phyloP scores from a whole-genome alignment of 2,329 filamentous ascomycete genomes.

The Xylaria sp. region DNA sequence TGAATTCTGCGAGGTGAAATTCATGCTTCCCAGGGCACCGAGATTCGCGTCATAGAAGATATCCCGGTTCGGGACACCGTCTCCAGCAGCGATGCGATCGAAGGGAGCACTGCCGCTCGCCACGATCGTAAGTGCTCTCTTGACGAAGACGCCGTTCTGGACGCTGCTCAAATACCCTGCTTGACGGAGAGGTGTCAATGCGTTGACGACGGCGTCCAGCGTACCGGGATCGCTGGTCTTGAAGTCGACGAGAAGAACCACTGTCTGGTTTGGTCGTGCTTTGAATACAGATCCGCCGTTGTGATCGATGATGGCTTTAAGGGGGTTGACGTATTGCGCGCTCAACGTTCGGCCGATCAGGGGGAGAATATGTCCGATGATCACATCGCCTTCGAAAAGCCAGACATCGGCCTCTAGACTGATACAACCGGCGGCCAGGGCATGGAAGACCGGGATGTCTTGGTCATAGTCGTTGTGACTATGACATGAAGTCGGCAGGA shows the following conservation, averaged over 20 bases:
- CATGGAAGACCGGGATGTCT: constrained; percentile 25
- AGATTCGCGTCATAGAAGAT: constrained; percentile 30
- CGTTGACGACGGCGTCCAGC: constrained; percentile 27
- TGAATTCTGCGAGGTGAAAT: constrained; percentile 25
- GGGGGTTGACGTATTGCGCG: constrained; percentile 28
- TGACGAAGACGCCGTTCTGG: constrained; percentile 22
- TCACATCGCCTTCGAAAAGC: constrained; percentile 21
- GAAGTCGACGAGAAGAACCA: constrained; percentile 29
- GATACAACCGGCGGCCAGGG: constrained; percentile 28
- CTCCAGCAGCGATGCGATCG: constrained; percentile 24
- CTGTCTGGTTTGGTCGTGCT: constrained; percentile 20
- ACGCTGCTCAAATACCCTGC: constrained; percentile 28
- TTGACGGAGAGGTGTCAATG: constrained; percentile 28
- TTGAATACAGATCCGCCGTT: constrained; percentile 27
- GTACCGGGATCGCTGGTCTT: constrained; percentile 25
- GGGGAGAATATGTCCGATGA: constrained; percentile 26
- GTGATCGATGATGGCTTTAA: constrained; percentile 27
- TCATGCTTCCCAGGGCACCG: constrained; percentile 16
- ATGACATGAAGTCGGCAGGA: constrained; percentile 26
- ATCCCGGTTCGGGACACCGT: constrained; percentile 26
- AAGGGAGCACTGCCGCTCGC: constrained; percentile 28
- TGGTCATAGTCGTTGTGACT: constrained; percentile 31
- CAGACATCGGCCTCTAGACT: constrained; percentile 30
- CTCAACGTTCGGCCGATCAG: constrained; percentile 23
- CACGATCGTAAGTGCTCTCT: constrained; percentile 27